These are phyloP conservation scores for Coleophoma cylindrospora DNA, from an alignment of 2,329 filamentous ascomycete species.

Conservation along the genomic window DNA sequence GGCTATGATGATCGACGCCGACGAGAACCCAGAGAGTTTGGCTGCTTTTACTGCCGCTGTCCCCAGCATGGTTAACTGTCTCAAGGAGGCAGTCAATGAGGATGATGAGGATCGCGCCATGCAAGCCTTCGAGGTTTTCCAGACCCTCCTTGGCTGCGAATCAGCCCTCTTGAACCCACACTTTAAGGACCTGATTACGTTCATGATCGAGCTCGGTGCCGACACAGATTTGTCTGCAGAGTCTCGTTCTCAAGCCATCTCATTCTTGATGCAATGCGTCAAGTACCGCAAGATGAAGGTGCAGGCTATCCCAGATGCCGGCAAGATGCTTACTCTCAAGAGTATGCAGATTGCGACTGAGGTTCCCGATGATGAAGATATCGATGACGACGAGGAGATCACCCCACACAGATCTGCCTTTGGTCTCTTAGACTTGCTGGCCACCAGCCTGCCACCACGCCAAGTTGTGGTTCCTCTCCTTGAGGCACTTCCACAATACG, in stretches of 20 bases:
- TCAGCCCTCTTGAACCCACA: conserved; percentile 77
- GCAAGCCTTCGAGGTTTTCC: conserved; percentile 94
- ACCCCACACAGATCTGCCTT: conserved; percentile 83
- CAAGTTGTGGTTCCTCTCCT: conserved; percentile 93
- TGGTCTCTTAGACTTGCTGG: conserved; percentile 81
- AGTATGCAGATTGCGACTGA: conserved; percentile 87
- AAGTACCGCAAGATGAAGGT: conserved; percentile 94
- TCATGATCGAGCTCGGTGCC: conserved; percentile 85
- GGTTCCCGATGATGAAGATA: conserved; percentile 69
- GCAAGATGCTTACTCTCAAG: conserved; percentile 81
- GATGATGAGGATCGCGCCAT: conserved; percentile 84
- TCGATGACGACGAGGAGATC: conserved; percentile 76
- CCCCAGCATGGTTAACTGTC: conserved; percentile 81
- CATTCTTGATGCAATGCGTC: conserved; percentile 89
- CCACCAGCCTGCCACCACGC: conserved; percentile 82
- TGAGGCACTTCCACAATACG: conserved; percentile 78
- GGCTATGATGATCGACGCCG: conserved; percentile 80
- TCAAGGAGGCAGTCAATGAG: conserved; percentile 76
- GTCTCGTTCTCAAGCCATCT: conserved; percentile 81
- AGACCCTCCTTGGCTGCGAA: conserved; percentile 88
- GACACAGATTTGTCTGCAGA: conserved; percentile 79
- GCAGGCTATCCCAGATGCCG: conserved; percentile 79
- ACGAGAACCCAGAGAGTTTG: conserved; percentile 73
- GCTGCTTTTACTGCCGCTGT: conserved; percentile 74
- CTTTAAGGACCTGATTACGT: conserved; percentile 83